Base-by-base conservation (phyloP, 2,329 filamentous ascomycete species). In the Fusarium nelsonii region DNA sequence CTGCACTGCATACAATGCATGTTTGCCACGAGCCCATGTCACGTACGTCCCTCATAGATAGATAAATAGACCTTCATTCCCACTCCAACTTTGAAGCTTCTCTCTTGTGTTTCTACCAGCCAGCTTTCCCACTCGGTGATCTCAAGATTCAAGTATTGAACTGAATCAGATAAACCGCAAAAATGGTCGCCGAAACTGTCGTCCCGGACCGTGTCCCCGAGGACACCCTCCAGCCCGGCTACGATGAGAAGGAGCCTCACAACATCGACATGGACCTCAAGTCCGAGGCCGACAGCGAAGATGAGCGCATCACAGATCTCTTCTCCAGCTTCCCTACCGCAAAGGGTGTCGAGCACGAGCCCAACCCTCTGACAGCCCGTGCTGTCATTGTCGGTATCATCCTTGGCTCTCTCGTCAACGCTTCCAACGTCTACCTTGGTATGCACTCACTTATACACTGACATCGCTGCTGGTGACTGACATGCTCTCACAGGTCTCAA, bases 401-500 rank as follows among this genome's bases (percentile, higher is more conserved):
- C 41, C 83, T 88, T 32, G 88, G 88, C 46, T 86, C 84, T 16
- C 80, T 90, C 10, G 86, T 89, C 69, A 88, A 88, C 70, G 86
- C 87, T 11, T 88, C 86, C 60, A 90, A 90, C 73, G 81, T 90
- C 41, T 90, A 90, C 69, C 82, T 90, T 28, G 87, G 87, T 81
- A 78, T 51, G 76, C 15, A 8, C 20, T 20, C 26, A 16, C 3
- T 18, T 16, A 34, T 16, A 34, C 12, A 34, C 6, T 30, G n/a
- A n/a, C n/a, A 9, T 20, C 4, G 1, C 6, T 6, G 1, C 6
- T 8, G 8, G 18, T 4, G 30, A 45, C 55, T 54, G 20, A 58
- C n/a, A 16, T 23, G 4, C 23, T 4, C 14, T 6, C 3, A 5
- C 40, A 82, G 82, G 82, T 58, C 78, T 86, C 62, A 85, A 85